These are phyloP conservation scores for Tolypocladium ophioglossoides DNA, from an alignment of 2,329 filamentous ascomycete species.

Conservation along the genomic window DNA sequence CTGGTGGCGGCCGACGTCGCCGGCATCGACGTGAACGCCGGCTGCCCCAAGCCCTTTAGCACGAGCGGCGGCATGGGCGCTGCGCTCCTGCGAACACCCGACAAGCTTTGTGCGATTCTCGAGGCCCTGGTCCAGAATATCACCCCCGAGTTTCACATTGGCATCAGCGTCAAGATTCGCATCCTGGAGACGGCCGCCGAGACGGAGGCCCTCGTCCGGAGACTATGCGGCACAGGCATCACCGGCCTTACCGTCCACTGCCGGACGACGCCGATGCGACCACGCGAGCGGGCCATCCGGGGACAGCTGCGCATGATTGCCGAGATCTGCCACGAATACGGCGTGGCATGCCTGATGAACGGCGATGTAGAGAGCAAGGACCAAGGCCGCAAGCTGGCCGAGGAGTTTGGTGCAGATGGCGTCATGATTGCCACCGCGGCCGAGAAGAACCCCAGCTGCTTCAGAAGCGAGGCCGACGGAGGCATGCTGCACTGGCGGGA, in stretches of 20 bases:
- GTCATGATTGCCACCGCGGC: constrained; percentile 96
- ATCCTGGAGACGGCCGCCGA: constrained; percentile 66
- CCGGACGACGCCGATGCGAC: constrained; percentile 91
- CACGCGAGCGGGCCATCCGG: constrained; percentile 76
- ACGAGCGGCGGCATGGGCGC: constrained; percentile 93
- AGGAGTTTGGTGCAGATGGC: constrained; percentile 78
- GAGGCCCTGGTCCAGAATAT: constrained; percentile 73
- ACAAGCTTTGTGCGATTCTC: constrained; percentile 73
- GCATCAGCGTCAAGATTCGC: constrained; percentile 94
- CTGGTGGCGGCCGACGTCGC: constrained; percentile 79
- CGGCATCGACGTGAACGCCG: constrained; percentile 94
- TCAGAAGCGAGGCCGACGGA: constrained; percentile 58
- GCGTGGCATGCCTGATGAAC: constrained; percentile 92
- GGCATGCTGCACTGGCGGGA: constrained; percentile 66
- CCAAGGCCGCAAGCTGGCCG: constrained; percentile 58
- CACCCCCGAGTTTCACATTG: constrained; percentile 68
- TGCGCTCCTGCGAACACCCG: constrained; percentile 74
- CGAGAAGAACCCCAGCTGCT: constrained; percentile 84
- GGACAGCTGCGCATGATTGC: constrained; percentile 79
- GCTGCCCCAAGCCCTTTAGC: constrained; percentile 96
- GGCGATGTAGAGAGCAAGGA: constrained; percentile 75
- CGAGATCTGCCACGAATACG: constrained; percentile 67
- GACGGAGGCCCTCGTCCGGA: constrained; percentile 67
- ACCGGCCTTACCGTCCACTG: constrained; percentile 90
- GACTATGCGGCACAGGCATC: constrained; percentile 79